These are phyloP conservation scores for Yamadazyma songkhlaensis DNA, from an alignment of 1,139 yeast genomes.

Conservation along the genomic window DNA sequence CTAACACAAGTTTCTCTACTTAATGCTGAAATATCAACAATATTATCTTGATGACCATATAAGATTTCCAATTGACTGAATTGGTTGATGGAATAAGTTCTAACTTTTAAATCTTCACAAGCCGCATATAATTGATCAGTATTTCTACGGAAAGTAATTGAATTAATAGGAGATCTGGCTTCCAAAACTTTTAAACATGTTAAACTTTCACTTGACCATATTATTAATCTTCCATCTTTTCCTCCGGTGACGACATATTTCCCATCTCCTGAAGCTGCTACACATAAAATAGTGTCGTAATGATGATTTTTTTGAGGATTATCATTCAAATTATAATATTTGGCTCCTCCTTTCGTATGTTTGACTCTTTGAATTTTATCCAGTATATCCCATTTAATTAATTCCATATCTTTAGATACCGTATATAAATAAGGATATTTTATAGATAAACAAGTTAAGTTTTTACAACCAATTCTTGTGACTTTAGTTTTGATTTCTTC, in stretches of 20 bases:
- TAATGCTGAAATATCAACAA: constrained; percentile 75
- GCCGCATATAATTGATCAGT: constrained; percentile 89
- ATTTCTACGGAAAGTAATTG: constrained; percentile 73
- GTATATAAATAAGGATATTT: constrained; percentile 68
- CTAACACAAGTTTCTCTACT: constrained; percentile 90
- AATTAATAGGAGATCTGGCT: constrained; percentile 70
- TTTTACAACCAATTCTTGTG: constrained; percentile 60
- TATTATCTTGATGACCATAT: constrained; percentile 93
- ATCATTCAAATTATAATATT: constrained; percentile 32
- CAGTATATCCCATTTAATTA: constrained; percentile 70
- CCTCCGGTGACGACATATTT: constrained; percentile 90
- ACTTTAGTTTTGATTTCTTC: constrained; percentile 34
- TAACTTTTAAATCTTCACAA: constrained; percentile 86
- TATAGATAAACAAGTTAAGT: constrained; percentile 52
- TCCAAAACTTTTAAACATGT: constrained; percentile 74
- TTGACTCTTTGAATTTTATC: constrained; percentile 60
- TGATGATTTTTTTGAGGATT: constrained; percentile 60
- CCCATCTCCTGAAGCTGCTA: constrained; percentile 88
- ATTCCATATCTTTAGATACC: constrained; percentile 76
- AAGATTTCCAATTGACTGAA: constrained; percentile 84
- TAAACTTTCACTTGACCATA: constrained; percentile 83
- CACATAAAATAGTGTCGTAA: constrained; percentile 68
- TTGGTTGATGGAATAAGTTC: constrained; percentile 84
- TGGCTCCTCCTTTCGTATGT: constrained; percentile 62
- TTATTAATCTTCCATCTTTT: constrained; percentile 69